Base-by-base conservation (phyloP, 1,284 basidiomycete genomes). In the Porodaedalea pini region DNA sequence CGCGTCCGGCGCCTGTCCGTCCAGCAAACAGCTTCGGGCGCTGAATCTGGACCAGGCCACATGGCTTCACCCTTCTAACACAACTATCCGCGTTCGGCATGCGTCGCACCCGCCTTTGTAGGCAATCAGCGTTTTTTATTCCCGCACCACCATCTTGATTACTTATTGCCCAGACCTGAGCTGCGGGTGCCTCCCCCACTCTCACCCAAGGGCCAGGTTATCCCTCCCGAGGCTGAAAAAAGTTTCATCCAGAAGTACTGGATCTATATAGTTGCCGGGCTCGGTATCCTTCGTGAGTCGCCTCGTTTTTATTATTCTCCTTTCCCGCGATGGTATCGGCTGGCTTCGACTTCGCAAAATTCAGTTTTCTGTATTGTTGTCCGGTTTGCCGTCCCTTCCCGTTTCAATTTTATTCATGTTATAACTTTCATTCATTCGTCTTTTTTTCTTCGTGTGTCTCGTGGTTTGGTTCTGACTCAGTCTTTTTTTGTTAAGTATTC, bases 241-340 rank as follows among this genome's bases (percentile, higher is more conserved):
- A 75, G 81, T 7, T 92, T 94, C 71, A 60, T 94, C 36, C 87
- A 92, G 67, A 94, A 94, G 71, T 94, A 94, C 71, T 94, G 92
- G 90, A 74, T 94, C 70, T 92, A 92, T 65, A 81, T 92, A 50
- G 74, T 79, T 31, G 77, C 82, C 2, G 70, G 79, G 29, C 70
- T 92, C 15, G 71, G 86, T 34, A 77, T 80, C 29, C 66, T 87
- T 34, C 59, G 88, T 88, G 64, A 69, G 85, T 79, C 32, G 8
- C n/a, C 40, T 41, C 7, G 17, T 17, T 31, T 25, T n/a, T n/a
- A 29, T 15, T 25, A 15, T 11, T 6, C 15, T 4, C 25, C 25
- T 15, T 13, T 15, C 31, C 15, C 17, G 44, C 45, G 45, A 47
- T n/a, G n/a, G 21, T 47, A 11, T 31, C 45, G 25, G 13, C 17